Percentiles rank a stretch among this genome's conserved stretches.
phyloP scores from a whole-genome alignment of 2,329 filamentous ascomycete species.

The Fusarium verrucosum region DNA sequence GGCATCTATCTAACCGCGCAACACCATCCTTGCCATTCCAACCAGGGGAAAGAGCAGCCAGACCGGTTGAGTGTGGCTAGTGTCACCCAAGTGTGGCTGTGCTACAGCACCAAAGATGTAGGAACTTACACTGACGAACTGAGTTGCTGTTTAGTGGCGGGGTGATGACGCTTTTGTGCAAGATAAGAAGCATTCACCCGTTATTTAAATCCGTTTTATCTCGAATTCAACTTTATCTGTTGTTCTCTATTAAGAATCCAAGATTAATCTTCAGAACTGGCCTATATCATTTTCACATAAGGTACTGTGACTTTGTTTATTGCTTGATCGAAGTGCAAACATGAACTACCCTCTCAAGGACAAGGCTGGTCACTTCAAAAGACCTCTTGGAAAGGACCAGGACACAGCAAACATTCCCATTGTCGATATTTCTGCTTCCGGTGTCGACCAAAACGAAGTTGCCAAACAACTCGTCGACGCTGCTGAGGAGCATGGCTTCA shows the following conservation, averaged over 20 bases:
- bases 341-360: conserved; percentile 12
- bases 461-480: conserved; percentile 80
- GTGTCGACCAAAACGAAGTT: conserved; percentile 61
- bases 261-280: neutral
- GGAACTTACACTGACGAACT: neutral
- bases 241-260: neutral
- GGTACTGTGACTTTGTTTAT: neutral
- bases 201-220: neutral
- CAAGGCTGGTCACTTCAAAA: neutral
- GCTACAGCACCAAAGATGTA: conserved; percentile 4
- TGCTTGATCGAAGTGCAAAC: neutral
- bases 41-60: conserved; percentile 20
- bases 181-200: neutral
- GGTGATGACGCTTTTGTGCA: conserved; percentile 22
- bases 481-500: conserved; percentile 84
- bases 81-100: conserved; percentile 13
- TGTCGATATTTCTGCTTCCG: conserved; percentile 72
- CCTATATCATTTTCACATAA: neutral
- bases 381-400: conserved; percentile 30
- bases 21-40: conserved; percentile 8
- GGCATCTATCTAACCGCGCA: too few relatives aligned
- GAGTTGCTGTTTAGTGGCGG: conserved; percentile 14
- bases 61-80: conserved; percentile 30
- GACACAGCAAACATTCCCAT: conserved; percentile 71
- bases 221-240: neutral